These are phyloP conservation scores for Candida pseudofarinosa DNA, from an alignment of 805 yeast genomes.

Conservation along the genomic window DNA sequence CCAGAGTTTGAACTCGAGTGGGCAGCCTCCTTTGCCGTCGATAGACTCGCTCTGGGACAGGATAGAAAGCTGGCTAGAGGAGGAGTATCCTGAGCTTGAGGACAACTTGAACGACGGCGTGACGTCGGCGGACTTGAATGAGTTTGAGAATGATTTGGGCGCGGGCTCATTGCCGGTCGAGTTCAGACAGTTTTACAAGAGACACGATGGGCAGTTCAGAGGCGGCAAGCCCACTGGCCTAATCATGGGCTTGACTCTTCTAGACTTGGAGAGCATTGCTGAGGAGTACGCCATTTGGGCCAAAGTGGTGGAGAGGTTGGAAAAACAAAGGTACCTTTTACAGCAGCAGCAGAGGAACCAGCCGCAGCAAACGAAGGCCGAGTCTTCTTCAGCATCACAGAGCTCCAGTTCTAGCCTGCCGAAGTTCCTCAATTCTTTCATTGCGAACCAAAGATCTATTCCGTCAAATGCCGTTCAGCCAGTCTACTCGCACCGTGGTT, in stretches of 20 bases:
- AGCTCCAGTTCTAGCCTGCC: neutral
- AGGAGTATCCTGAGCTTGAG: conserved; percentile 44
- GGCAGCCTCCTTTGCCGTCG: conserved; percentile 48
- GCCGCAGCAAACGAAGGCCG: conserved; percentile 12
- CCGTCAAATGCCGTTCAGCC: conserved; percentile 38
- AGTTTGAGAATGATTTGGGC: conserved; percentile 42
- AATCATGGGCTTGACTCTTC: conserved; percentile 38
- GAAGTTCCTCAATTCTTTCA: conserved; percentile 18
- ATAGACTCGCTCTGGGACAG: conserved; percentile 42
- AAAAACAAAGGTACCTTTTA: conserved; percentile 29
- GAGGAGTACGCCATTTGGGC: conserved; percentile 42
- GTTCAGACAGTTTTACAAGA: conserved; percentile 41
- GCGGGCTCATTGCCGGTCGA: conserved; percentile 41
- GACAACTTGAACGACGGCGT: conserved; percentile 42
- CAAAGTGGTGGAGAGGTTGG: conserved; percentile 38
- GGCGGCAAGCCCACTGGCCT: conserved; percentile 45
- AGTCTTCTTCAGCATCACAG: conserved; percentile 11
- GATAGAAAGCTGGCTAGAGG: conserved; percentile 40
- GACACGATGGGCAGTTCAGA: conserved; percentile 44
- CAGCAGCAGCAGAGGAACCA: conserved; percentile 16
- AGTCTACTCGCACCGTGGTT: conserved; percentile 31
- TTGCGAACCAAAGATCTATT: conserved; percentile 32
- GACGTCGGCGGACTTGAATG: conserved; percentile 43
- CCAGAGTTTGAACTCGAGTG: conserved; percentile 42
- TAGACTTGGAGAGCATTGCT: conserved; percentile 40